Base-by-base conservation (phyloP, 768 basidiomycete species). In the Lentinula edodes region DNA sequence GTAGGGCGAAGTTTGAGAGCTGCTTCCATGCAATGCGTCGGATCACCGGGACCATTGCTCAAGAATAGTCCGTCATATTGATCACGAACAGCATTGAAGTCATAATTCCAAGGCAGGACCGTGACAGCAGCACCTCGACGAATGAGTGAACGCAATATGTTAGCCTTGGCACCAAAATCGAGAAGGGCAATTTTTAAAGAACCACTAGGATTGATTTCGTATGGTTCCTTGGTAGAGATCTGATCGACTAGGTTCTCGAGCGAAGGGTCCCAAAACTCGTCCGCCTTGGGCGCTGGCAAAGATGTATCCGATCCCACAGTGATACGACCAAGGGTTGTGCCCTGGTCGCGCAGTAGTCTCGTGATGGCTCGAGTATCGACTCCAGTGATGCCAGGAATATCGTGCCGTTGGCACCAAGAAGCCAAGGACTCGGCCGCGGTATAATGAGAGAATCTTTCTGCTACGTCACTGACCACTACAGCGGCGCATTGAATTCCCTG, bases 291-390 rank as follows among this genome's bases (percentile, higher is more conserved):
- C 0, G 82, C 69, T 41, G 87, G 78, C 12, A 81, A 75, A 1
- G 80, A 77, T 16, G 80, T 79, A 65, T 94, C 94, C 0, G 80
- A 71, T 3, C 96, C 97, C 51, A 97, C 73, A 32, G 93, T 92
- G 39, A 99, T 78, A 54, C 90, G 89, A 52, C 96, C 96, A 9
- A 98, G 88, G 0, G 96, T 99, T 10, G 96, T 98, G 45, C 97
- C 97, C 67, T 98, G 95, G 70, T 98, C 94, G 66, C 97, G 93
- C 52, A 99, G 82, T 4, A 99, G 81, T 28, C 83, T 83, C 10
- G 97, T 99, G 70, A 99, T 91, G 16, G 97, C 97, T 59, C 96
- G 93, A 35, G 97, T 99, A 71, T 98, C 97, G 65, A 98, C 94
- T 34, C 95, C 96, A 4, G 95, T 95, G 68, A 98, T 90, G 57